Base-by-base conservation (phyloP, 108 stramenopile genomes). In the Parietichytrium sp. region DNA sequence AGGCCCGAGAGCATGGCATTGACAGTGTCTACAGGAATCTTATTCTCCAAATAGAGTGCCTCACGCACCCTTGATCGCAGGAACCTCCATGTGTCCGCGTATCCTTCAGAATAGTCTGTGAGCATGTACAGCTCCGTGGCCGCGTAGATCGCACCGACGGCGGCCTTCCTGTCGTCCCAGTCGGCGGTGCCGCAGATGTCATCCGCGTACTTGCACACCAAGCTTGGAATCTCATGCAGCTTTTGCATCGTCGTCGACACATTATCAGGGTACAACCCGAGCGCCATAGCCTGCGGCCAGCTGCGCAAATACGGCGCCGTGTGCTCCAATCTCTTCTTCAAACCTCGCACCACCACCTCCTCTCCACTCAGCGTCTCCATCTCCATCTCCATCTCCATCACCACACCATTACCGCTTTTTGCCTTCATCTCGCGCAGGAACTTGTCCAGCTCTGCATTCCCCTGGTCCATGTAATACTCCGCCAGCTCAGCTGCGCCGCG, bases 61-160 rank as follows among this genome's bases (percentile, higher is more conserved):
- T 72, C 25, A 16, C 25, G 61, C 8, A 72, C 38, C 38, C 61
- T 33, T 33, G 20, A n/a, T n/a, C 42, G 61, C 61, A 72, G 38
- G 20, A 72, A 72, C 33, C 25, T 36, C 23, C 61, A 42, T n/a
- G 61, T 72, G 20, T 72, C 61, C 10, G 61, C 61, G 61, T 72
- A 72, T 16, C 61, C 61, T 20, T 72, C 61, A 7, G 61, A 72
- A 25, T 72, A 72, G 3, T 72, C 61, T 0, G 61, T 72, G 61
- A 72, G 61, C 61, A 72, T 72, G 61, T 72, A 72, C 23, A 72
- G 61, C 61, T 72, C 61, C 33, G 61, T n/a, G 42, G 61, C 61
- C 38, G 61, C 61, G 33, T 23, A 72, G 61, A 72, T 42, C 10
- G 61, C 36, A n/a, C 61, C 61, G 38, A 72, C 61, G 61, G 61